A percentile compares a stretch with the other conserved stretches of the same genome.
phyloP scores from a whole-genome alignment of 2,329 filamentous ascomycete genomes.

The Bipolaris gigantea region DNA sequence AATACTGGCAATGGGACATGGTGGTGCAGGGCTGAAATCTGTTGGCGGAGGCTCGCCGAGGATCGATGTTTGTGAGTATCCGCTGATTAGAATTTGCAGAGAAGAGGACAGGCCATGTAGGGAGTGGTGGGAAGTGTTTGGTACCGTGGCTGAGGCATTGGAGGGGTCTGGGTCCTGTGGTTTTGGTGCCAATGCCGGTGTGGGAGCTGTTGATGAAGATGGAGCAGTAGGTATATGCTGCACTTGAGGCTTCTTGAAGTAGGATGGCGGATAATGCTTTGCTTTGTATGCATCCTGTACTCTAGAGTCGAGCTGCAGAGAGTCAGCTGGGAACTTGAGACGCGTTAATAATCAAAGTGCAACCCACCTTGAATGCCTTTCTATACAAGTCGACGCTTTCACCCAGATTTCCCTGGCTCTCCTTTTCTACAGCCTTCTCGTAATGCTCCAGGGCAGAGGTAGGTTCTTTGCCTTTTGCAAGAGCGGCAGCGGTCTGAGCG shows the following conservation, averaged over 20 bases:
- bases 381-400: constrained; percentile 88
- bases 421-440: constrained; percentile 86
- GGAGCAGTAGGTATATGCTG: constrained; percentile 6
- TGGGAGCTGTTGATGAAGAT: constrained; percentile 8
- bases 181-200: constrained; percentile 39
- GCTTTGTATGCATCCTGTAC: constrained; percentile 88
- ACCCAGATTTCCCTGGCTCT: constrained; percentile 79
- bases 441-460: constrained; percentile 87
- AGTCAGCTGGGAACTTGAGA: constrained; percentile 8
- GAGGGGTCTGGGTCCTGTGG: constrained; percentile 52
- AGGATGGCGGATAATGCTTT: constrained; percentile 79
- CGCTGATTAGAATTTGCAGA: constrained; percentile 70
- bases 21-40: constrained; percentile 70
- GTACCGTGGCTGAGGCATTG: constrained; percentile 56
- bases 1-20: constrained; percentile 76
- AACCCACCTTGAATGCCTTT: constrained; percentile 77
- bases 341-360: neutral
- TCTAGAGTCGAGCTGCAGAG: constrained; percentile 70
- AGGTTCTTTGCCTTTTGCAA: constrained; percentile 54
- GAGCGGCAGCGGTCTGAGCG: constrained; percentile 34
- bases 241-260: constrained; percentile 43
- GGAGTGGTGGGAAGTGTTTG: constrained; percentile 60
- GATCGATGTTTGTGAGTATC: constrained; percentile 73
- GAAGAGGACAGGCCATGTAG: constrained; percentile 59
- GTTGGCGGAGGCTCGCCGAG: constrained; percentile 67